Base-by-base conservation (phyloP, 2,329 filamentous ascomycete species). In the Colletotrichum noveboracense region DNA sequence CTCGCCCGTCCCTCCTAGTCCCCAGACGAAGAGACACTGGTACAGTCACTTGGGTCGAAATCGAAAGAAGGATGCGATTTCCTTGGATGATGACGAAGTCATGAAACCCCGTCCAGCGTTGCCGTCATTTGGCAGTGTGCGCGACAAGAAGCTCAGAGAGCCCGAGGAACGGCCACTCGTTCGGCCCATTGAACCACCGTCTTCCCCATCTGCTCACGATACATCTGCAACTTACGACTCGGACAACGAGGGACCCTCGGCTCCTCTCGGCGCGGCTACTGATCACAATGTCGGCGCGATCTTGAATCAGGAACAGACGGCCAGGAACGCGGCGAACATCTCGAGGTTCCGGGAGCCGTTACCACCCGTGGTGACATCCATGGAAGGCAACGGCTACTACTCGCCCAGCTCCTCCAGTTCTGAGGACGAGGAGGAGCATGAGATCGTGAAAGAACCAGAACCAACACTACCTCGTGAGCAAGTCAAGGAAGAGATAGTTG, bases 61-160 rank as follows among this genome's bases (percentile, higher is more conserved):
- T 81, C 88, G 89, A 79, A 89, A 90, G 81, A 90, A 89, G 79
- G 90, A 91, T 6, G 80, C 79, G 0, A 68, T 85, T 18, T 75
- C 84, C 13, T 78, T 88, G 3, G 88, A 93, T n/a, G 91, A 94
- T 34, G 92, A 94, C 56, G 90, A 93, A 75, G 85, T 92, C 16
- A 95, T 95, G 93, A 92, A 92, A 78, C 94, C 94, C n/a, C 87
- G 94, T 36, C 94, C 94, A 8, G 92, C 92, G 2, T 85, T 96
- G 48, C 94, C 94, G 3, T 93, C 90, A 2, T 96, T 96, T 82
- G 94, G 94, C 21, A 96, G 94, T 80, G 88, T 96, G 26, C 89
- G 93, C 26, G 91, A 93, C 32, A 92, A 90, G 82, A 92, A 91
- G 78, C 81, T 84, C 9, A 88, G 85, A 52, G 88, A 91, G 66